Conservation (phyloP, 2,329 filamentous ascomycete species). For the Drechslera avenae region DNA sequence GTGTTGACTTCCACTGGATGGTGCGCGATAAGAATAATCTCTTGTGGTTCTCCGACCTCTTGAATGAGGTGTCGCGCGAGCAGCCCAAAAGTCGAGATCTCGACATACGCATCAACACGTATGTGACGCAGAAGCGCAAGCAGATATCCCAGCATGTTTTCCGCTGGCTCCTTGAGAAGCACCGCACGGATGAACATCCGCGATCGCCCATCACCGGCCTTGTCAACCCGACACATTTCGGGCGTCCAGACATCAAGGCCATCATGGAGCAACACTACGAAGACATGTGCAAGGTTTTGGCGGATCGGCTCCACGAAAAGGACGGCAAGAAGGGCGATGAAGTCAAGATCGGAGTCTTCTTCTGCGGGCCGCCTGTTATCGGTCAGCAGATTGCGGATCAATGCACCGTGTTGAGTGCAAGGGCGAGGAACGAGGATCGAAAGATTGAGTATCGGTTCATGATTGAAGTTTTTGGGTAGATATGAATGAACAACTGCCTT, state of each 20-base stretch:
- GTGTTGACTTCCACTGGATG: conserved; percentile 66
- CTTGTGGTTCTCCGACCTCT: conserved; percentile 62
- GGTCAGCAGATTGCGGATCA: conserved; percentile 61
- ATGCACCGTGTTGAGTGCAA: conserved; percentile 57
- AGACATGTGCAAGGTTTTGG: conserved; percentile 53
- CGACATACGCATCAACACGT: conserved; percentile 62
- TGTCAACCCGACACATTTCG: conserved; percentile 60
- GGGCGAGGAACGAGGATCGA: conserved; percentile 58
- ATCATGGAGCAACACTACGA: conserved; percentile 62
- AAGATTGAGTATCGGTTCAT: conserved; percentile 63
- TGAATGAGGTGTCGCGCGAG: conserved; percentile 54
- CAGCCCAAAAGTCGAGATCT: conserved; percentile 46
- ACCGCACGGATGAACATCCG: conserved; percentile 58
- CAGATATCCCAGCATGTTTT: conserved; percentile 61
- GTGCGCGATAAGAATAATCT: conserved; percentile 63
- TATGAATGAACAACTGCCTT: too few relatives aligned
- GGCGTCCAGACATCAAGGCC: conserved; percentile 58
- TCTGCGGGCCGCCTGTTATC: conserved; percentile 62
- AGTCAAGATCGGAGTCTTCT: conserved; percentile 61
- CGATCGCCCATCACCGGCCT: conserved; percentile 61
- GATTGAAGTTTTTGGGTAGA: conserved; percentile 61
- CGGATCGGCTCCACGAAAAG: conserved; percentile 26
- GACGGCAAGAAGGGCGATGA: conserved; percentile 28
- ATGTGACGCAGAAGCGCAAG: conserved; percentile 62
- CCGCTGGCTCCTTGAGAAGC: conserved; percentile 62